Evolutionary conservation across 495 filamentous ascomycete genomes (phyloP), one percentile per base, ranked within the genome.

Genomic region (Pseudotulostoma volvatum): DNA sequence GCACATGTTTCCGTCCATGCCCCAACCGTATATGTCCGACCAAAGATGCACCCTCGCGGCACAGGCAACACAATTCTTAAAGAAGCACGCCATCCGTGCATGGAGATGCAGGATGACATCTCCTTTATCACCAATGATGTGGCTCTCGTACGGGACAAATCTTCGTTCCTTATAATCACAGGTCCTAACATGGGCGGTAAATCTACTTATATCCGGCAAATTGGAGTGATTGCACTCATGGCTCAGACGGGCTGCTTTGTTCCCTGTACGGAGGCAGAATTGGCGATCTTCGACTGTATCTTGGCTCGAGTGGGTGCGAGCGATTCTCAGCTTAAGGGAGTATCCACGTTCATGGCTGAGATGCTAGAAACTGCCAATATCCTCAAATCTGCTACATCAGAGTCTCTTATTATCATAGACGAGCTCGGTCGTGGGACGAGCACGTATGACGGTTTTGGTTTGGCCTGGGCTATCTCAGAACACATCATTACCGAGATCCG

Each of bases 171-270:
- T 9, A 92, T 95, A 62, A 95, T 94, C 59, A 97, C 90, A 1
- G 90, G 90, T 3, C 92, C 92, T 18, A 97, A 97, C 60, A 96
- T 96, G 92, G 90, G 90, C 46, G 90, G 90, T 47, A 99, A 99
- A 60, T 93, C 84, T 9, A 96, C 90, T 2, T 99, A 96, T 60
- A 99, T 99, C 56, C 82, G 92, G 7, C 87, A 94, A 53, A 94
- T 95, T 31, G 90, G 90, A 21, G 88, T 94, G 31, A 92, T 99
- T 42, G 92, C 90, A 1, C 72, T 99, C 17, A 92, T 99, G 88
- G 90, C 90, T 2, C 90, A 99, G 54, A 75, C 87, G 25, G 90
- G 90, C 41, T 95, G 84, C 64, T 99, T 96, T 52, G 92, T 99
- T 2, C 90, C 90, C 7, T 93, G 85, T 53, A 64, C 76, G 1